Base-by-base conservation (phyloP, 768 basidiomycete genomes). In the Panaeolus papilionaceus region DNA sequence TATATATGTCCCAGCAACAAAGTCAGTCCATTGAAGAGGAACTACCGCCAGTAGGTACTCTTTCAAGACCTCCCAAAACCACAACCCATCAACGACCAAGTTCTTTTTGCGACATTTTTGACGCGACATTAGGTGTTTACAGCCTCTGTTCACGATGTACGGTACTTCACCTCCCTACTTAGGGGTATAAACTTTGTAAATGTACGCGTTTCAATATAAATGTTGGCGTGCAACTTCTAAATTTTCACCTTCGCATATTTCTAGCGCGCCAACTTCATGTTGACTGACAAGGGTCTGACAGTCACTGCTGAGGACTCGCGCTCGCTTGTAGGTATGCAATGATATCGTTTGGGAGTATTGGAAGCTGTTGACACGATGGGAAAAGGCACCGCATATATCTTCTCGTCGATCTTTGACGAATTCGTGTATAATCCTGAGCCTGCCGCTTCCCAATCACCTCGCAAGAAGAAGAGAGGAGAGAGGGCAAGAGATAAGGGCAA, bases 281-380 rank as follows among this genome's bases (percentile, higher is more conserved):
- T 95, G n/a, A 85, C 87, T 26, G 80, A 85, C 18, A 81, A 83
- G 45, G 96, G 95, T 1, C 79, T 98, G 69, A 86, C 87, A 12
- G 85, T 98, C 37, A 87, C 88, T 20, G 95, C 94, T 10, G 95
- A 98, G 79, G 95, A 98, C 76, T 89, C 92, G 1, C 85, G 92
- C 40, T 89, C 92, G 0, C 81, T 97, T 7, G 82, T 92, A 37
- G 96, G 96, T 94, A 73, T 68, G 83, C 61, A 61, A 47, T 64
- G 5, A 33, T 28, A 44, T 42, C 37, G 62, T 62, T 23, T 37
- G 7, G 61, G 45, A 44, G 49, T 37, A n/a, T 10, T 6, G 20
- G 16, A 20, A 49, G 16, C 49, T n/a, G 28, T 44, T 67, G 28
- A 39, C 54, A 62, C 68, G 38, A 14, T 67, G 16, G 54, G 18